These are phyloP conservation scores for Avena eriantha DNA, from an alignment of 176 grass and related monocot species.

Conservation along the genomic window DNA sequence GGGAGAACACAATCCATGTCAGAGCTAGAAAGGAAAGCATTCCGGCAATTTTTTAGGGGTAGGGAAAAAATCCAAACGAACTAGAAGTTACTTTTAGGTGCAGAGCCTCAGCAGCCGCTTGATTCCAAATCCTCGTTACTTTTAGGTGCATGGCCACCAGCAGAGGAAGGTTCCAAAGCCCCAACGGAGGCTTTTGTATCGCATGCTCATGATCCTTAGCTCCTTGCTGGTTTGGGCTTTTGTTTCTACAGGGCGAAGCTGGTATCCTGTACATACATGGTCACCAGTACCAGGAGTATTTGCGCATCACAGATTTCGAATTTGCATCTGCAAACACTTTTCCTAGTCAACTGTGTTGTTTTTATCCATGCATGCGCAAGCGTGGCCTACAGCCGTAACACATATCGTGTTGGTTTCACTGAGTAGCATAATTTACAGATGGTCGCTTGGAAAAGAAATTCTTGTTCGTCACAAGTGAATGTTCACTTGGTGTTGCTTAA, in stretches of 20 bases:
- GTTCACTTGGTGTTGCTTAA: not conserved
- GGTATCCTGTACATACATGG: not conserved
- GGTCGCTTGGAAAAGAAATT: not conserved
- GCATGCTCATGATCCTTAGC: not conserved
- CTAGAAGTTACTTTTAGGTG: conserved; percentile 3
- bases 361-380: not conserved
- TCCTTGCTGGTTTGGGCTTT: not conserved
- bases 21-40: not conserved
- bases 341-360: not conserved
- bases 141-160: not conserved
- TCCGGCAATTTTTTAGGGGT: not conserved
- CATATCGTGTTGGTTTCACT: not conserved
- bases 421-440: not conserved
- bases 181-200: not conserved
- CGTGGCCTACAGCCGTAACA: not conserved
- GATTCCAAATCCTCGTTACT: not conserved
- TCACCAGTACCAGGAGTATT: not conserved
- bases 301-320: not conserved
- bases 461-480: not conserved
- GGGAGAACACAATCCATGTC: not conserved
- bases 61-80: not conserved
- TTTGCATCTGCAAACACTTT: not conserved
- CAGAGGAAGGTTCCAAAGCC: not conserved
- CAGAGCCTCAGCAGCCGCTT: not conserved
- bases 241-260: not conserved